These are phyloP conservation scores for Pascua guehoae DNA, from an alignment of 1,284 basidiomycete genomes.

Conservation along the genomic window DNA sequence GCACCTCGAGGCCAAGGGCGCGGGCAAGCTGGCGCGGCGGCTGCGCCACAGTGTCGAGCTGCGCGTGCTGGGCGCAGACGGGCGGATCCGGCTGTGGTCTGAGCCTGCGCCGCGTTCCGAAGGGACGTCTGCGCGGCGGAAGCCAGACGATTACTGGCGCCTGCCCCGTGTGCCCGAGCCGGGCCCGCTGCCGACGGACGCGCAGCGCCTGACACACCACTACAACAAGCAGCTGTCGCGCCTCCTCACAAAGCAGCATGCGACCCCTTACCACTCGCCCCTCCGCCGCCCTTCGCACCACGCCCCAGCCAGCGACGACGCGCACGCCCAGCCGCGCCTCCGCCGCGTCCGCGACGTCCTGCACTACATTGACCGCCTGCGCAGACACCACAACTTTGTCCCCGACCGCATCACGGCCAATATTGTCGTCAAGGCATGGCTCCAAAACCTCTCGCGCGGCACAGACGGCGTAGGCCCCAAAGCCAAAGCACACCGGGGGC, in stretches of 20 bases:
- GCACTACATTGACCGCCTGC: conserved; percentile 25
- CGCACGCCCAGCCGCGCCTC: conserved; percentile 11
- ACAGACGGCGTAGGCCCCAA: conserved; percentile 2
- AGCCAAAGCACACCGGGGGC: conserved; percentile 2
- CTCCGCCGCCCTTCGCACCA: background rate
- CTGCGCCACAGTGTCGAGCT: conserved; percentile 23
- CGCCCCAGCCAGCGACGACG: background rate
- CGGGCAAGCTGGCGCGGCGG: conserved; percentile 33
- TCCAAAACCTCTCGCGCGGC: conserved; percentile 13
- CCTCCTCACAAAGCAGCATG: conserved; percentile 10
- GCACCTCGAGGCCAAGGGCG: conserved; percentile 24
- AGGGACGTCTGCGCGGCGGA: background rate
- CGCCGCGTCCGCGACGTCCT: conserved; percentile 32
- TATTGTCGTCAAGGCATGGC: conserved; percentile 41
- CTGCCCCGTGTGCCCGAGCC: conserved; percentile 3
- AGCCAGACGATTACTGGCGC: conserved; percentile 11
- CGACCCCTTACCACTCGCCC: conserved; percentile 5
- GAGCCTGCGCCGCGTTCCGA: background rate
- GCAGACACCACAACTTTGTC: conserved; percentile 29
- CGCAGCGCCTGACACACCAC: conserved; percentile 13
- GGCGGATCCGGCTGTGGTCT: conserved; percentile 2
- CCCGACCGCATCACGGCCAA: conserved; percentile 43
- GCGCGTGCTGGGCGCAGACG: background rate
- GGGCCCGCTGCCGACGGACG: background rate
- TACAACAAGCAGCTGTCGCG: conserved; percentile 13